Conservation (phyloP, 805 yeast genomes). For the Alloascoidea hylecoeti region DNA sequence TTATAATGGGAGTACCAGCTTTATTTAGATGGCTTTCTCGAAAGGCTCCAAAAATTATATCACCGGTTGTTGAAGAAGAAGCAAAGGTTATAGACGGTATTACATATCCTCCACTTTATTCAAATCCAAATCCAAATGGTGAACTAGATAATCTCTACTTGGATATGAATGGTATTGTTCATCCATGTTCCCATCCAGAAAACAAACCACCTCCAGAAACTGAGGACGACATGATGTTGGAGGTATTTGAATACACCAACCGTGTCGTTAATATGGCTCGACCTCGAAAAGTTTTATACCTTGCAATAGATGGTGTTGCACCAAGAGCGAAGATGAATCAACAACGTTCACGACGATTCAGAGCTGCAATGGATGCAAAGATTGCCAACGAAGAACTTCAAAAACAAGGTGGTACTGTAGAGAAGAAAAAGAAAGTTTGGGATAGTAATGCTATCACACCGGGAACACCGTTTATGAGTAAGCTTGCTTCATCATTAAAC, state of each 20-base stretch:
- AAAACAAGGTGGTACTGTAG: conserved; percentile 64
- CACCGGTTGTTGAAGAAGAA: conserved; percentile 69
- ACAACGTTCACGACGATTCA: conserved; percentile 85
- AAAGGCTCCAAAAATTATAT: conserved; percentile 87
- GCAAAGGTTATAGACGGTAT: conserved; percentile 40
- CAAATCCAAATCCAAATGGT: conserved; percentile 83
- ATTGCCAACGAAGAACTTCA: conserved; percentile 58
- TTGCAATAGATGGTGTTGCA: conserved; percentile 98
- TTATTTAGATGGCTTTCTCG: conserved; percentile 90
- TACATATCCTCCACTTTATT: conserved; percentile 49
- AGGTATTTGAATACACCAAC: conserved; percentile 85
- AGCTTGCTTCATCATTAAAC: conserved; percentile 64
- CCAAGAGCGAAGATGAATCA: conserved; percentile 98
- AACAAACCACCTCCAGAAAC: conserved; percentile 91
- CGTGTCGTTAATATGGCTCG: conserved; percentile 87
- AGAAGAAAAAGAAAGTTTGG: conserved; percentile 71
- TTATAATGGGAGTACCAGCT: conserved; percentile 88
- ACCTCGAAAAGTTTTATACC: conserved; percentile 83
- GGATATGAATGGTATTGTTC: conserved; percentile 99
- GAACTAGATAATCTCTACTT: conserved; percentile 87
- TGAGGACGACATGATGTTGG: conserved; percentile 94
- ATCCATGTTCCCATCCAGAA: conserved; percentile 98
- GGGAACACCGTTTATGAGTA: conserved; percentile 96
- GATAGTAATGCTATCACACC: conserved; percentile 97
- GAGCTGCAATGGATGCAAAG: conserved; percentile 83